Evolutionary conservation across 495 filamentous ascomycete genomes (phyloP), one percentile per base, ranked within the genome.

Genomic region (Cercophora newfieldiana): DNA sequence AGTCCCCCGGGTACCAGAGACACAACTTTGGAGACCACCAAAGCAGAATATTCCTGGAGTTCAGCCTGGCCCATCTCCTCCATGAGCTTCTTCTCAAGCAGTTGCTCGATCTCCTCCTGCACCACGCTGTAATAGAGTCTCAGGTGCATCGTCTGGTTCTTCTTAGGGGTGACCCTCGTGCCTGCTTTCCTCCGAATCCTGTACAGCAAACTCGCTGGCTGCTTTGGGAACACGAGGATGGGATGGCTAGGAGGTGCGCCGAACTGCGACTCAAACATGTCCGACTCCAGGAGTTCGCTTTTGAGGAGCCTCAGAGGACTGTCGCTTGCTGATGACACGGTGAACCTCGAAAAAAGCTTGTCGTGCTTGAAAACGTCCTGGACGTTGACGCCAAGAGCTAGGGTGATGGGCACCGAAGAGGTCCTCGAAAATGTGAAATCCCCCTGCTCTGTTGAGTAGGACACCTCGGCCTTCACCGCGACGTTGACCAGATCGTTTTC

Each of bases 381-480:
- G 47, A 99, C 94, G 68, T 98, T 97, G 66, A 99, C 94, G 19
- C 93, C 93, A 47, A 99, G 85, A 0, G 92, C 91, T 12, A 98
- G 80, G 19, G 86, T 79, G 7, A 91, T 89, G 1, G 87, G 85
- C 25, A 92, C 79, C n/a, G 84, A 83, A 12, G 82, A 83, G 24
- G 85, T 87, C 55, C 84, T 83, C 2, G 87, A 84, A 71, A 90
- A 97, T 59, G 83, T 79, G 68, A 95, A 97, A 30, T 75, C 79
- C 1, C 92, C 93, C 16, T 85, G 78, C 5, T 87, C 82, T 0
- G 94, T 97, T 19, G 86, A 81, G 71, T 97, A 99, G 1, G 77
- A 80, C 22, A 95, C 81, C 65, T 98, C 94, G 31, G 92, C 76
- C 55, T 89, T 89, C 58, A 96, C 82, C 10, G 87, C 85, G 16